These are phyloP conservation scores for Tolypocladium endophyticum DNA, from an alignment of 2,329 filamentous ascomycete genomes.

Conservation along the genomic window DNA sequence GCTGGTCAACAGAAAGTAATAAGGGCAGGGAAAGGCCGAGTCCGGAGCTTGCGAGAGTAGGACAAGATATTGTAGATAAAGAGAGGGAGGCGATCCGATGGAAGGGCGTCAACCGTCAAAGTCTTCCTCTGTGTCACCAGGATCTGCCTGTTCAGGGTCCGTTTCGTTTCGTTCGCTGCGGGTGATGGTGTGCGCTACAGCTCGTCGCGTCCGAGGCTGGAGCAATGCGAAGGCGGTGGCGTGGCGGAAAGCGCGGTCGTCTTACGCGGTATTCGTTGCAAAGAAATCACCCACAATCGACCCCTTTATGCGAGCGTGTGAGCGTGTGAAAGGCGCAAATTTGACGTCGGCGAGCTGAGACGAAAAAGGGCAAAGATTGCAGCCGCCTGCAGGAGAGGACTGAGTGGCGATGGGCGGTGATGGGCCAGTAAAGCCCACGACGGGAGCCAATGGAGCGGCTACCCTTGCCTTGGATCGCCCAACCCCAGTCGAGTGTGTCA, in stretches of 20 bases:
- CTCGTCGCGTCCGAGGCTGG: background rate
- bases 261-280: background rate
- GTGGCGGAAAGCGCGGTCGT: background rate
- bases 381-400: background rate
- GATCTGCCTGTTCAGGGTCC: background rate
- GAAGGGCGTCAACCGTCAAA: background rate
- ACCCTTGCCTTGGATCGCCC: conserved; percentile 6
- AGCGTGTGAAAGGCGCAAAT: background rate
- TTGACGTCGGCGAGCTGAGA: background rate
- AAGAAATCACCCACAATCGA: background rate
- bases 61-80: conserved; percentile 1
- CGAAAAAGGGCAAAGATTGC: background rate
- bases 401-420: conserved; percentile 5
- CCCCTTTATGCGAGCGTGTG: background rate
- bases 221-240: background rate
- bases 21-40: background rate
- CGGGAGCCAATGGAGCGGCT: conserved; percentile 6
- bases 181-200: background rate
- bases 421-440: background rate
- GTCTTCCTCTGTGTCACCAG: background rate
- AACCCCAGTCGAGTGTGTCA: conserved; percentile 3
- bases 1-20: background rate
- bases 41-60: background rate
- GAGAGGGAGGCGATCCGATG: background rate
- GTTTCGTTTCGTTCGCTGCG: background rate